A percentile compares a stretch with the other conserved stretches of the same genome.
These are phyloP conservation scores for Pyrenophora graminea DNA, from an alignment of 2,329 filamentous ascomycete species.

Conservation along the genomic window DNA sequence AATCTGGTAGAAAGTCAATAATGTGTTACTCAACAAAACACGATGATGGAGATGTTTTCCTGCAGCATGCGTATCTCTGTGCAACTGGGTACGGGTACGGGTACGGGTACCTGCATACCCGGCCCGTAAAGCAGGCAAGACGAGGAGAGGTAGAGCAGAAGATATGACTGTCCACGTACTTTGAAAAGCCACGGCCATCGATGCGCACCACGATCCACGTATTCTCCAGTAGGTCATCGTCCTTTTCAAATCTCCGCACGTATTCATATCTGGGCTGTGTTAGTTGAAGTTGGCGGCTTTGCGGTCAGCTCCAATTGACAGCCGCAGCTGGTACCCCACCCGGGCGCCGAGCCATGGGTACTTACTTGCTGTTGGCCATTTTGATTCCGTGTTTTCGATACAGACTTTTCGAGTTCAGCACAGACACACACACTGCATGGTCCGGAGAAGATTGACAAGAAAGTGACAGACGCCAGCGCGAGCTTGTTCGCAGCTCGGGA, in stretches of 20 bases:
- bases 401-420: constrained; percentile 1
- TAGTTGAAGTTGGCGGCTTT: constrained; percentile 14
- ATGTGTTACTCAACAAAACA: constrained; percentile 1
- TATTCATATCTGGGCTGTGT: constrained; percentile 77
- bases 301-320: background rate
- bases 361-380: constrained; percentile 37
- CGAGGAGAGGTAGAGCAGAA: background rate
- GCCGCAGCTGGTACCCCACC: constrained; percentile 15
- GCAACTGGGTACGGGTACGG: constrained; percentile 2
- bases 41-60: constrained; percentile 9
- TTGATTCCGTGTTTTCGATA: constrained; percentile 2
- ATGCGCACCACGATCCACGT: constrained; percentile 96
- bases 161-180: constrained; percentile 57
- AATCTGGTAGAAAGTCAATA: constrained; percentile 59
- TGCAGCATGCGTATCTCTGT: constrained; percentile 12
- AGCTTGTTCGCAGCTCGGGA: constrained; percentile 9
- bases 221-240: constrained; percentile 79
- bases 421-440: constrained; percentile 23
- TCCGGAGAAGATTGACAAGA: constrained; percentile 3
- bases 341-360: constrained; percentile 4
- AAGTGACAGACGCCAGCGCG: constrained; percentile 8
- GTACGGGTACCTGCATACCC: constrained; percentile 26
- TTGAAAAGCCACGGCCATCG: constrained; percentile 93
- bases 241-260: constrained; percentile 84
- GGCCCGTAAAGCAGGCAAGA: constrained; percentile 4